Evolutionary conservation across 306 rosid genomes (phyloP).

Genomic region (Acacia confusa): DNA sequence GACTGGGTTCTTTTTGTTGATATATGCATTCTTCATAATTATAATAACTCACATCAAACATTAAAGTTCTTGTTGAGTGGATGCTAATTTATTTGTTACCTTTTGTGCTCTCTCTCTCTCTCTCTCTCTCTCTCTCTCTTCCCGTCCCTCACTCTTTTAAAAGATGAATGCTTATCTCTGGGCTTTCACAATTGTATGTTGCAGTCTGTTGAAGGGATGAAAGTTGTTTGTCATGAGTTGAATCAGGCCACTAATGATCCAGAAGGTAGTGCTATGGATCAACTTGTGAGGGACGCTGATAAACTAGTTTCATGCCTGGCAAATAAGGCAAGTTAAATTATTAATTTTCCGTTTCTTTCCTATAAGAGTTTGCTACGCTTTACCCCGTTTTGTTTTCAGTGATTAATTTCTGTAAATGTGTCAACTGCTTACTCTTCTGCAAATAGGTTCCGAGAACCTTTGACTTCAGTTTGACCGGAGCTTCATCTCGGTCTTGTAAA

Average conservation of each 20-base stretch:
- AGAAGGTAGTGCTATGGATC: constrained; percentile 91
- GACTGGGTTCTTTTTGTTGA: background rate
- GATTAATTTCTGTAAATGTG: background rate
- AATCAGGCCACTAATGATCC: constrained; percentile 89
- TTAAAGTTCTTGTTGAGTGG: background rate
- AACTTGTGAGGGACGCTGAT: constrained; percentile 84
- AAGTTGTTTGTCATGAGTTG: constrained; percentile 97
- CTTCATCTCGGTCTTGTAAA: constrained; percentile 96
- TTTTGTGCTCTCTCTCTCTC: background rate
- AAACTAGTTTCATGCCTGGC: constrained; percentile 93
- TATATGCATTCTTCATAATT: background rate
- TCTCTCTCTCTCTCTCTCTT: background rate
- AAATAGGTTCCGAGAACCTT: constrained; percentile 90
- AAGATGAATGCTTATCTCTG: constrained; percentile 14
- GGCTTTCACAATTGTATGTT: constrained; percentile 35
- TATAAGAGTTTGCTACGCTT: background rate
- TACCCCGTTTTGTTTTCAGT: background rate
- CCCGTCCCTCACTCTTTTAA: background rate
- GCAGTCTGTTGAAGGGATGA: constrained; percentile 99
- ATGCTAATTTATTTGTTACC: background rate
- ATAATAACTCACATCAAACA: background rate
- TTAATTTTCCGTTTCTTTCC: background rate
- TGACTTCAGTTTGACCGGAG: constrained; percentile 97
- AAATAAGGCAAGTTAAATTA: constrained; percentile 58
- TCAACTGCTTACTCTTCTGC: background rate